A percentile compares a stretch with the other conserved stretches of the same genome.
phyloP scores from a whole-genome alignment of 129 eudicot genomes.

The Scalesia atractyloides region DNA sequence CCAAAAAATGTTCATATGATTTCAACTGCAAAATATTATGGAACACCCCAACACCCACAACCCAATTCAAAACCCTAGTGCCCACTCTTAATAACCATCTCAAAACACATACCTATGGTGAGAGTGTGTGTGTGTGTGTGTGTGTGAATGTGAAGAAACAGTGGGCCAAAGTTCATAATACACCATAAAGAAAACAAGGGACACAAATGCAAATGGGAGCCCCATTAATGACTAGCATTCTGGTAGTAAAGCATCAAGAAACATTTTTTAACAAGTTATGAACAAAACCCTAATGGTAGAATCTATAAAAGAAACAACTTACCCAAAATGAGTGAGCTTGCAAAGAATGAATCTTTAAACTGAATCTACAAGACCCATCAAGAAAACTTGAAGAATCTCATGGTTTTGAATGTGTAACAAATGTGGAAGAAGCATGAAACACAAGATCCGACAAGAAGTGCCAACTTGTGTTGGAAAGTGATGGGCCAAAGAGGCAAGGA shows the following conservation, averaged over 20 bases:
- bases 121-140: conserved; percentile 17
- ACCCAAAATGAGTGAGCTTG: conserved; percentile 23
- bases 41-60: conserved; percentile 12
- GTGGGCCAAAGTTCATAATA: conserved; percentile 26
- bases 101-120: conserved; percentile 5
- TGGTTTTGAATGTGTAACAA: conserved; percentile 7
- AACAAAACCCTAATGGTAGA: conserved; percentile 20
- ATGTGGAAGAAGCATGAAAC: background rate
- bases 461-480: conserved; percentile 11
- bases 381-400: background rate
- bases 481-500: conserved; percentile 11
- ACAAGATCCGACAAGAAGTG: conserved; percentile 15
- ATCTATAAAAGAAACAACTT: conserved; percentile 16
- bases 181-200: conserved; percentile 14
- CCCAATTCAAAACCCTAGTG: conserved; percentile 5
- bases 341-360: conserved; percentile 19
- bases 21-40: conserved; percentile 6
- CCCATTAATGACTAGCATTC: conserved; percentile 8
- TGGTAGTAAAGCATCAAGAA: conserved; percentile 24
- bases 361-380: conserved; percentile 20
- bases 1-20: conserved; percentile 2
- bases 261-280: conserved; percentile 18
- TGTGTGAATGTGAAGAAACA: too few species aligned
- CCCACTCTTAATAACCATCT: conserved; percentile 28
- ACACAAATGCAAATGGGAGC: conserved; percentile 15